These are phyloP conservation scores for Wickerhamomyces strasburgensis DNA, from an alignment of 805 yeast species.

Conservation along the genomic window DNA sequence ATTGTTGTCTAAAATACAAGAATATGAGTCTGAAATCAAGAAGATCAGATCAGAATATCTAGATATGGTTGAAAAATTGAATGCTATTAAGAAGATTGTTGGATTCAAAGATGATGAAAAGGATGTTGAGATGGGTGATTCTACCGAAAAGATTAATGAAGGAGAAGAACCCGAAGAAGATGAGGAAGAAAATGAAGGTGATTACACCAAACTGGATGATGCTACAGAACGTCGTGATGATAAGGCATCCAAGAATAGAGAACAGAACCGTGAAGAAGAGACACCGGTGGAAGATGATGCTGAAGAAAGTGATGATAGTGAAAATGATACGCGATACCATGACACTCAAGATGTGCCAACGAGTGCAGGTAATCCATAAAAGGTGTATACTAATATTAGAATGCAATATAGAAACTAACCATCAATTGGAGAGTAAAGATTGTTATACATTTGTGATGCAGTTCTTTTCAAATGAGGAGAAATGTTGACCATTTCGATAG, in stretches of 20 bases:
- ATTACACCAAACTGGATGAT: background rate
- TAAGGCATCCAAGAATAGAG: background rate
- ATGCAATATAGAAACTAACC: no score
- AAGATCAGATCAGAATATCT: conserved; percentile 7
- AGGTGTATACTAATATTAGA: no score
- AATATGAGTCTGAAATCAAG: conserved; percentile 9
- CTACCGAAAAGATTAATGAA: background rate
- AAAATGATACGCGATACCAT: background rate
- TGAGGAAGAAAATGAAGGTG: conserved; percentile 1
- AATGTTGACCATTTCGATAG: no score
- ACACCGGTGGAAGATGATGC: background rate
- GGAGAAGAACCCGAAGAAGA: conserved; percentile 5
- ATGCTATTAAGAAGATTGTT: conserved; percentile 10
- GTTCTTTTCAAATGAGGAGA: no score
- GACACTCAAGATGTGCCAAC: no score
- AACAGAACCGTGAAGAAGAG: background rate
- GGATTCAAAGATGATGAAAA: conserved; percentile 9
- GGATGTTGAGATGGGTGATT: background rate
- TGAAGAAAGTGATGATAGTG: background rate
- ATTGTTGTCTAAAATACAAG: background rate
- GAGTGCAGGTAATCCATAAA: no score
- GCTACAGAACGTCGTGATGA: background rate
- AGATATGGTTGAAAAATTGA: conserved; percentile 13
- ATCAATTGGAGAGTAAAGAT: no score
- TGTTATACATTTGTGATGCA: no score